Conservation (phyloP, 2,329 filamentous ascomycete genomes). For the Microdochium nivale region DNA sequence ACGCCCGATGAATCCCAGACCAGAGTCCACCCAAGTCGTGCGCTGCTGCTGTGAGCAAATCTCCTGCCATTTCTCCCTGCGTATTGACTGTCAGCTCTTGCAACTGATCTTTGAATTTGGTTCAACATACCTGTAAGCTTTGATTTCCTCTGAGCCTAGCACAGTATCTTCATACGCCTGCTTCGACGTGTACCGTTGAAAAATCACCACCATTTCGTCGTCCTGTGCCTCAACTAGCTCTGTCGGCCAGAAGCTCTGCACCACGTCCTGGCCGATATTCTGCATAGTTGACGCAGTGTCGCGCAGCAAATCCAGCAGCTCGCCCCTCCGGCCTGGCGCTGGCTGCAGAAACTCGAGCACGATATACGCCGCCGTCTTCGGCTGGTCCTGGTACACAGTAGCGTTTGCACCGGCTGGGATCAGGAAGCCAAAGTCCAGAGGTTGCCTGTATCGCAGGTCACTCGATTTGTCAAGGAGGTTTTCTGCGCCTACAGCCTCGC, state of each 20-base stretch:
- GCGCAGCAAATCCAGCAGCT: neutral
- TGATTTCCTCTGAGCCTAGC: neutral
- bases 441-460: constrained; percentile 7
- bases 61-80: no score
- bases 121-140: neutral
- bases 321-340: neutral
- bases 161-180: neutral
- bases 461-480: constrained; percentile 5
- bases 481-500: constrained; percentile 5
- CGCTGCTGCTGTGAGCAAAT: no score
- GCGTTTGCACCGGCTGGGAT: neutral
- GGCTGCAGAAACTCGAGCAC: neutral
- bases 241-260: neutral
- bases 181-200: neutral
- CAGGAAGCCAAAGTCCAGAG: constrained; percentile 5
- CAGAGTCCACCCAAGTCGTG: no score
- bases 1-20: no score
- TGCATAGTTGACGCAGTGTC: neutral
- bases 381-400: neutral
- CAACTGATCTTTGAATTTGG: no score
- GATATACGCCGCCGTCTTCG: neutral
- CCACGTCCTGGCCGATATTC: neutral
- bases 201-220: neutral
- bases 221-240: neutral
- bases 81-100: no score